Evolutionary conservation across 2,329 filamentous ascomycete species (phyloP).

Genomic region (Ophiostoma ulmi): DNA sequence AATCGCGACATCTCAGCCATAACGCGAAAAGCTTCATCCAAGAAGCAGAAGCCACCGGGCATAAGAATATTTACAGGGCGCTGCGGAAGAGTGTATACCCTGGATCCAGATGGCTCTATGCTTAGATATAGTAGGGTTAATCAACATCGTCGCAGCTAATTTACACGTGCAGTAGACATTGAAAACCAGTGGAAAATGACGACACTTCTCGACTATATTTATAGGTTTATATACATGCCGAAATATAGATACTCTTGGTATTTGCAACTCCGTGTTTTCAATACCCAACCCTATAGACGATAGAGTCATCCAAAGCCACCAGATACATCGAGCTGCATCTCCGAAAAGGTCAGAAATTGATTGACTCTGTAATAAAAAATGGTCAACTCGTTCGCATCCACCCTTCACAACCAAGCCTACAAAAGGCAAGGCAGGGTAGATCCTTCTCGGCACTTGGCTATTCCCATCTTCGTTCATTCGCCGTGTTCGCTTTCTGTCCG

Average conservation of each 20-base stretch:
- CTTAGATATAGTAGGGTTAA: neutral
- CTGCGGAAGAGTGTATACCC: neutral
- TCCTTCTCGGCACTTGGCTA: conserved; percentile 27
- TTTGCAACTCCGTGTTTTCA: neutral
- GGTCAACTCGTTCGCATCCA: neutral
- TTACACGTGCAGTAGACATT: neutral
- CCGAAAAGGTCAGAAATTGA: too few relatives aligned
- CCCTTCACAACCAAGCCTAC: conserved; percentile 12
- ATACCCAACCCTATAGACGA: neutral
- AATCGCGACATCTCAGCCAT: neutral
- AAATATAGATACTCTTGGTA: neutral
- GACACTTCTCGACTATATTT: neutral
- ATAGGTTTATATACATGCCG: neutral
- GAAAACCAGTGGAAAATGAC: neutral
- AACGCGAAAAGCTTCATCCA: conserved; percentile 5
- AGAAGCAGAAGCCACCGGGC: too few relatives aligned
- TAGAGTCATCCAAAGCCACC: neutral
- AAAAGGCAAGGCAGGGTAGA: conserved; percentile 29
- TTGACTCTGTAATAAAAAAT: neutral
- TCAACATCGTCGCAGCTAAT: neutral
- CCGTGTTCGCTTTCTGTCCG: neutral
- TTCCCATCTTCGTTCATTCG: neutral
- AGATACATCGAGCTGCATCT: neutral
- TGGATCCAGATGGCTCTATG: neutral
- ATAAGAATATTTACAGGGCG: too few relatives aligned